A percentile compares a stretch with the other conserved stretches of the same genome.
Conservation (phyloP, 148 eudicot species). For the Pouteria glomerata region DNA sequence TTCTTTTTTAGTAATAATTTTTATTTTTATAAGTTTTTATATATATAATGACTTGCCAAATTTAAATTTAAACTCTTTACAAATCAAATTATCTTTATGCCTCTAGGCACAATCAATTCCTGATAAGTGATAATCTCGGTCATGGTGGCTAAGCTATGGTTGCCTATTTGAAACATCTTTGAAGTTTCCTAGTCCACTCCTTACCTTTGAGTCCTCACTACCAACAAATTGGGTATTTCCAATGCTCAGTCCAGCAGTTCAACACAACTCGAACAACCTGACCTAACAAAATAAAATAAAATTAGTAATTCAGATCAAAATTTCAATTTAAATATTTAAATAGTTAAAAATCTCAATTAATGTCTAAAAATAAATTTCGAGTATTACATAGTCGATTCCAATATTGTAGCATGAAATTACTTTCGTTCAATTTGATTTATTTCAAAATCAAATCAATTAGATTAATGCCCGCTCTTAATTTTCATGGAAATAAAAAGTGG, state of each 20-base stretch:
- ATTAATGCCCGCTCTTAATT: not conserved
- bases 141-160: not conserved
- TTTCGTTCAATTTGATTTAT: not conserved
- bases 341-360: too few species aligned
- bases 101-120: not conserved
- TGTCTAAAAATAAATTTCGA: too few species aligned
- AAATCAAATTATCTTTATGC: too few species aligned
- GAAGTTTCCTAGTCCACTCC: too few species aligned
- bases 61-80: too few species aligned
- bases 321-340: too few species aligned
- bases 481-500: too few species aligned
- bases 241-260: not conserved
- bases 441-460: too few species aligned
- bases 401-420: too few species aligned
- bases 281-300: too few species aligned
- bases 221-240: not conserved
- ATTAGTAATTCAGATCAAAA: not conserved
- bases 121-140: not conserved
- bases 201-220: not conserved
- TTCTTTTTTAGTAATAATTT: not conserved
- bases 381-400: not conserved
- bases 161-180: not conserved
- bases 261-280: not conserved
- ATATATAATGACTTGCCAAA: not conserved
- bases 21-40: too few species aligned